A percentile compares a stretch with the other conserved stretches of the same genome.
Evolutionary conservation across 2,329 filamentous ascomycete genomes (phyloP).

Genomic region (Xylariaceae sp.): DNA sequence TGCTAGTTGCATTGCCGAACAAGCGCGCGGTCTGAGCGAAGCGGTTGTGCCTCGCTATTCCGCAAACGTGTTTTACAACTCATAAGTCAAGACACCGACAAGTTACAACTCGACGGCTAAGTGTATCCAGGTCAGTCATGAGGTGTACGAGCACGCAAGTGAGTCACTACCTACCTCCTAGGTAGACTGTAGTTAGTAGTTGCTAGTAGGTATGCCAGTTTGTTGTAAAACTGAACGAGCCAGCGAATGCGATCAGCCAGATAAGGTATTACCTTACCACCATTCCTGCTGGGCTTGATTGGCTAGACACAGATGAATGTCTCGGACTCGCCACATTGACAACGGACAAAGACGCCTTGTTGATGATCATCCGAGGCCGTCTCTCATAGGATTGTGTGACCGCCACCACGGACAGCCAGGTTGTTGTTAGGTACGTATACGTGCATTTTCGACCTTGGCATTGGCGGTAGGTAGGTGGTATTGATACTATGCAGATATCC

Average conservation of each 20-base stretch:
- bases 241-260: not conserved
- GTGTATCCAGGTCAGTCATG: too few relatives aligned
- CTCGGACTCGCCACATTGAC: slow-evolving; percentile 19
- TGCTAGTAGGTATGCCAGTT: not conserved
- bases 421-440: too few relatives aligned
- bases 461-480: slow-evolving; percentile 11
- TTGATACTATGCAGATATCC: slow-evolving; percentile 6
- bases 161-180: too few relatives aligned
- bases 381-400: not conserved
- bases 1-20: slow-evolving; percentile 1
- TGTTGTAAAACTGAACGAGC: not conserved
- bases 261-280: slow-evolving; percentile 1
- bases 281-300: slow-evolving; percentile 8
- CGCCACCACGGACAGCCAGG: not conserved
- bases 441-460: not conserved
- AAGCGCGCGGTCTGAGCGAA: slow-evolving; percentile 10
- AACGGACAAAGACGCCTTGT: not conserved
- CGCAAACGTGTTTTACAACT: not conserved
- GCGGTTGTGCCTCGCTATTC: slow-evolving; percentile 1
- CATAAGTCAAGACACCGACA: not conserved
- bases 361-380: not conserved
- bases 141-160: too few relatives aligned
- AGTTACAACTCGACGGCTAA: not conserved
- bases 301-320: slow-evolving; percentile 14
- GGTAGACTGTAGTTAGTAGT: not conserved